Percentiles rank a stretch among this genome's conserved stretches.
phyloP scores from a whole-genome alignment of 73 alveolate genomes.

The Paramecium biaurelia region DNA sequence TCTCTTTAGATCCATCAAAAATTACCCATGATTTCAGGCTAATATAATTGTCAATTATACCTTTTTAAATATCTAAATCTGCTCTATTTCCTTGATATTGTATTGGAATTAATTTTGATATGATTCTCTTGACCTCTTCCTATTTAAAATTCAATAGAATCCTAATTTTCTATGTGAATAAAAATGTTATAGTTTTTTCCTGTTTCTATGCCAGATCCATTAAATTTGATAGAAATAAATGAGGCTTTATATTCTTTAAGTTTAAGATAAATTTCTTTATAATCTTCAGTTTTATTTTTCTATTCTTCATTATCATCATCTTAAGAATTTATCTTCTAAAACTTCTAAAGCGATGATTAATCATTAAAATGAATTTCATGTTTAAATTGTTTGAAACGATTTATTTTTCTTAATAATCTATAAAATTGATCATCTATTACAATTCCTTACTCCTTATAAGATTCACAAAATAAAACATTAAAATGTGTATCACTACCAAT shows the following conservation, averaged over 20 bases:
- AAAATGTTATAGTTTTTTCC: not conserved
- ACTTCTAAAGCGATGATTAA: not conserved
- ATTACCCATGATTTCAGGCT: slow-evolving; percentile 34
- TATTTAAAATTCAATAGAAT: not conserved
- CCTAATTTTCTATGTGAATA: not conserved
- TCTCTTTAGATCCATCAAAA: slow-evolving; percentile 53
- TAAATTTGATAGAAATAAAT: not conserved
- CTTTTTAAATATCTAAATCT: not conserved
- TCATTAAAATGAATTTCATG: not conserved
- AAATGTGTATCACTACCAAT: slow-evolving; percentile 61
- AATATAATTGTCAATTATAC: not conserved
- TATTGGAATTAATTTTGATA: slow-evolving; percentile 41
- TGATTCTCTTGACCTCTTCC: slow-evolving; percentile 44
- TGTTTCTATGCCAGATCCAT: not conserved
- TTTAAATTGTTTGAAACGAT: not conserved
- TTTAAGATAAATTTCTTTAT: not conserved
- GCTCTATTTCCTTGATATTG: slow-evolving; percentile 56
- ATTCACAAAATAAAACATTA: not conserved
- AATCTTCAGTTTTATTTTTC: not conserved
- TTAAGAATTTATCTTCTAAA: not conserved
- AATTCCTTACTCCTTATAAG: not conserved
- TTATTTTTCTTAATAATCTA: not conserved
- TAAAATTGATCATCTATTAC: not conserved
- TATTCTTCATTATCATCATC: not conserved
- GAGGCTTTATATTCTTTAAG: not conserved